A percentile compares a stretch with the other conserved stretches of the same genome.
phyloP scores from a whole-genome alignment of 1,284 basidiomycete genomes.

The Tylopilus microsporus region DNA sequence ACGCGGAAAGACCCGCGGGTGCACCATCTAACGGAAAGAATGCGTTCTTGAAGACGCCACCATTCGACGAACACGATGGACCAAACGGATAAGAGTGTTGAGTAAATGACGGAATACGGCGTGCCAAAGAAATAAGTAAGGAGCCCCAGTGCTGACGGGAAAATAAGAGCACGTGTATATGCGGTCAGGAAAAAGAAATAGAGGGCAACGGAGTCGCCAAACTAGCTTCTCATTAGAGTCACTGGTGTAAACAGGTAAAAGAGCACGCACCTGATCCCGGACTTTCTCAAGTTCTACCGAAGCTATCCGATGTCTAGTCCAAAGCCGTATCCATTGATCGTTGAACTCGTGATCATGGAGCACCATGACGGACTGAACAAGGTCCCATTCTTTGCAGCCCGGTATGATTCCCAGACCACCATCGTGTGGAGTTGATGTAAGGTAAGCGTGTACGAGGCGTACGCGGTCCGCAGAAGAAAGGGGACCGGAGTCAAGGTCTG shows the following conservation, averaged over 20 bases:
- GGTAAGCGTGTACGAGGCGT: slow-evolving; percentile 72
- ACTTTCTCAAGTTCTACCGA: slow-evolving; percentile 37
- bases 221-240: slow-evolving; percentile 41
- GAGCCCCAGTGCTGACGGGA: slow-evolving; percentile 62
- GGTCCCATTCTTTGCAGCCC: slow-evolving; percentile 65
- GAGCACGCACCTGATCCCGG: slow-evolving; percentile 35
- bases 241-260: too few relatives aligned
- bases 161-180: slow-evolving; percentile 74
- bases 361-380: slow-evolving; percentile 74
- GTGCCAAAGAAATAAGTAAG: slow-evolving; percentile 60
- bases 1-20: slow-evolving; percentile 73
- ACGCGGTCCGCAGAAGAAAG: slow-evolving; percentile 70
- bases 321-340: slow-evolving; percentile 37
- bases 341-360: slow-evolving; percentile 83
- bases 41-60: slow-evolving; percentile 82
- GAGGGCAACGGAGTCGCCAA: slow-evolving; percentile 83
- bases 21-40: slow-evolving; percentile 76
- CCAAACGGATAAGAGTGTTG: slow-evolving; percentile 72
- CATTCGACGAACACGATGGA: slow-evolving; percentile 81
- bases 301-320: slow-evolving; percentile 29
- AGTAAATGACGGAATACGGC: slow-evolving; percentile 77
- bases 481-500: slow-evolving; percentile 39
- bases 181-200: slow-evolving; percentile 86
- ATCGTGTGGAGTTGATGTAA: slow-evolving; percentile 66
- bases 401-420: slow-evolving; percentile 79